Conservation (phyloP, 2,329 filamentous ascomycete species). For the Cordyceps fumosorosea region DNA sequence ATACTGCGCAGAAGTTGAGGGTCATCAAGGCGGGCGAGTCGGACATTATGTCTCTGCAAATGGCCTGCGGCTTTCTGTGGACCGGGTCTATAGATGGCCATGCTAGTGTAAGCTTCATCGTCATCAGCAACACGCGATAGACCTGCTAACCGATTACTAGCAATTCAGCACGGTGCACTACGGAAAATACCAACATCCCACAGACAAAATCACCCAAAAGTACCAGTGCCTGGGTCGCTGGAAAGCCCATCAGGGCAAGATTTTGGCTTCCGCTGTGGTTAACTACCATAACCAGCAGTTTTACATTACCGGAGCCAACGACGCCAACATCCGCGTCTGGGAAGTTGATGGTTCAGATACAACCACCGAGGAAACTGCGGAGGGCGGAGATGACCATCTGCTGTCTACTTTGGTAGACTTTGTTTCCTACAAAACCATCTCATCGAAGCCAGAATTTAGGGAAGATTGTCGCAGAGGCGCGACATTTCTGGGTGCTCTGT, state of each 20-base stretch:
- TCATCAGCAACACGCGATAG: neutral
- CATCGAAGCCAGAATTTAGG: slow-evolving; percentile 75
- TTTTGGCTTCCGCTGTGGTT: slow-evolving; percentile 75
- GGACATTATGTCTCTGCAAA: slow-evolving; percentile 80
- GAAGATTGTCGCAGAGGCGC: slow-evolving; percentile 91
- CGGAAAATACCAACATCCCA: slow-evolving; percentile 45
- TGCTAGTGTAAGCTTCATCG: slow-evolving; percentile 58
- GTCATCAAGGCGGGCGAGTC: slow-evolving; percentile 75
- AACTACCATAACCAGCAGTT: slow-evolving; percentile 65
- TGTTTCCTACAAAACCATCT: slow-evolving; percentile 86
- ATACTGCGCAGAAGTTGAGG: slow-evolving; percentile 83
- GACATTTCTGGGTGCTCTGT: slow-evolving; percentile 81
- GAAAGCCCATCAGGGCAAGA: slow-evolving; percentile 79
- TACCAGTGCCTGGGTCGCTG: slow-evolving; percentile 74
- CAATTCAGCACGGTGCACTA: slow-evolving; percentile 63
- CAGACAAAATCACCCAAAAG: slow-evolving; percentile 61
- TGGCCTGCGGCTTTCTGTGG: slow-evolving; percentile 79
- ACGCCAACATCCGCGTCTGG: slow-evolving; percentile 86
- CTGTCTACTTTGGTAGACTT: slow-evolving; percentile 75
- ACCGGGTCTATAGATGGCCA: slow-evolving; percentile 86
- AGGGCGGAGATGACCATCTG: slow-evolving; percentile 44
- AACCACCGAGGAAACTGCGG: slow-evolving; percentile 28
- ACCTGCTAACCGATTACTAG: slow-evolving; percentile 27
- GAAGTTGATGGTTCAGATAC: slow-evolving; percentile 48
- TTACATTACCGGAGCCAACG: slow-evolving; percentile 92